Base-by-base conservation (phyloP, 345 rosid genomes). In the Iberis pinnata region DNA sequence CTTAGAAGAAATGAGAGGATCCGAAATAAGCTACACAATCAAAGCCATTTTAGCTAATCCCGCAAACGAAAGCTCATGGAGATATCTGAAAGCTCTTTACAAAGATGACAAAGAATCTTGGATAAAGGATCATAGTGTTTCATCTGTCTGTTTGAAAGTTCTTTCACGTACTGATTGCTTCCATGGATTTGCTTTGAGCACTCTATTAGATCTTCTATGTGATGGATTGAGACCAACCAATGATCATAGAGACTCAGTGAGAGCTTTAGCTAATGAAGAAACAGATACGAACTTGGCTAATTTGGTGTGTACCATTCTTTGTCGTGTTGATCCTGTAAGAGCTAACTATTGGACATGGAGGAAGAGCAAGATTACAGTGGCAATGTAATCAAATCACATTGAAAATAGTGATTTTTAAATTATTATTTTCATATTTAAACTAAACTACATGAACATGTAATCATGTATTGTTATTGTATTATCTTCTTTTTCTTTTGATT, bases 11-110 rank as follows among this genome's bases (percentile, higher is more conserved):
- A 73, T 76, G 82, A 81, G 89, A 70, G 80, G 70, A 35, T 76
- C 93, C 15, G 96, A 90, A 83, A 87, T 79, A 35, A 75, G 63
- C 48, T 90, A 74, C 69, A 70, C 88, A 17, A 49, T 76, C 15
- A 67, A 81, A 48, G 86, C 93, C 51, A 81, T 90, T 45, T 9
- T 74, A 38, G 42, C 54, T 5, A 64, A 70, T 58, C 89, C 95
- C 0, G 83, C 73, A 40, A 92, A 92, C 10, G 96, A 88, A 75
- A 81, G 96, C 60, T 81, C 93, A 7, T 88, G 96, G 95, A 71
- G 95, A 51, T 92, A 85, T 80, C 84, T 80, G 18, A 75, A 77
- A 35, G 89, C 93, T 25, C 95, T 88, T 49, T 88, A 84, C 80
- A 80, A 75, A 50, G 86, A 60, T 6, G 72, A 81, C 37, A 45